These are phyloP conservation scores for Medicago arabica DNA, from an alignment of 306 rosid species.

Conservation along the genomic window DNA sequence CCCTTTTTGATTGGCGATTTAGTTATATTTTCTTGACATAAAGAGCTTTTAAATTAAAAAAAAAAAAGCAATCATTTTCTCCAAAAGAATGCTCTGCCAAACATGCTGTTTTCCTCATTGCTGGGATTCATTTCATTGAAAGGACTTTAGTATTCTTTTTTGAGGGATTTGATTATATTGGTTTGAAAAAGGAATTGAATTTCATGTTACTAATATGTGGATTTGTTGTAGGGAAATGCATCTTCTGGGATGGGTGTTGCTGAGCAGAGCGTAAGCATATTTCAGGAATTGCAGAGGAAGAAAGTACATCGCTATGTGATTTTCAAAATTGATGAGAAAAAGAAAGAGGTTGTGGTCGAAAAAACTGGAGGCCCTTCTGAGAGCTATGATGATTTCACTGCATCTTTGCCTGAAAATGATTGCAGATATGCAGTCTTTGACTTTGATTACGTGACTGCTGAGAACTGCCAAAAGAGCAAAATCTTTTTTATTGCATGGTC, in stretches of 20 bases:
- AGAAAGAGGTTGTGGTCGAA: slow-evolving; percentile 80
- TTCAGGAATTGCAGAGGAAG: slow-evolving; percentile 79
- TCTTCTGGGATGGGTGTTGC: slow-evolving; percentile 86
- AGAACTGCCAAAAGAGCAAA: slow-evolving; percentile 87
- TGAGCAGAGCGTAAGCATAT: slow-evolving; percentile 66
- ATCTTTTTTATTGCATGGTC: slow-evolving; percentile 81
- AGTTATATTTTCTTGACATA: slow-evolving; percentile 4
- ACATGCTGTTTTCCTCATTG: slow-evolving; percentile 1
- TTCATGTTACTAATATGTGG: slow-evolving; percentile 24
- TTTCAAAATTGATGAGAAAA: slow-evolving; percentile 84
- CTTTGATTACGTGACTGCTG: slow-evolving; percentile 75
- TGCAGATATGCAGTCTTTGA: slow-evolving; percentile 80
- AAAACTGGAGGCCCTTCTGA: slow-evolving; percentile 84
- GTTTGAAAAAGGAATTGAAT: neutral
- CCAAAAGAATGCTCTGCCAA: no score
- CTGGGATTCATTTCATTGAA: slow-evolving; percentile 15
- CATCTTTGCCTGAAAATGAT: slow-evolving; percentile 82
- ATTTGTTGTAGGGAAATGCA: slow-evolving; percentile 59
- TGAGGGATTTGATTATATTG: neutral
- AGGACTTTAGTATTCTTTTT: neutral
- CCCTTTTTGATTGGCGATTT: neutral
- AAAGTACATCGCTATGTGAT: slow-evolving; percentile 75
- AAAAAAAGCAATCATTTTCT: neutral
- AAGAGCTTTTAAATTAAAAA: neutral
- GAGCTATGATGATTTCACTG: slow-evolving; percentile 76